Conservation (phyloP, 2,329 filamentous ascomycete species). For the Alternaria brassicicola region DNA sequence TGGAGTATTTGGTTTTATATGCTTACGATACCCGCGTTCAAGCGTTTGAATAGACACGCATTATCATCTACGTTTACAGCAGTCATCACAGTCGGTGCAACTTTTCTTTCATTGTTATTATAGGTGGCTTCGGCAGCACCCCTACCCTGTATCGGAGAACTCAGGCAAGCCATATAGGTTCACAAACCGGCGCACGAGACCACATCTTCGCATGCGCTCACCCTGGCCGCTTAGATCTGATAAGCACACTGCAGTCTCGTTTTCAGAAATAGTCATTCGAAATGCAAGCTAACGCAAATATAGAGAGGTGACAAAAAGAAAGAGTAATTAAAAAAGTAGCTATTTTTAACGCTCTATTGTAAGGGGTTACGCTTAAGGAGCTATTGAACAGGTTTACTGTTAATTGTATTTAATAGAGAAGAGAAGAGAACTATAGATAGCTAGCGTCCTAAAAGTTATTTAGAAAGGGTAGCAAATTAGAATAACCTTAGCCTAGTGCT, state of each 20-base stretch:
- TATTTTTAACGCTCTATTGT: no score
- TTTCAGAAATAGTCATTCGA: background rate
- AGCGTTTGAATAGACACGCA: constrained; percentile 5
- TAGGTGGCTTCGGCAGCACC: background rate
- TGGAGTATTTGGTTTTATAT: constrained; percentile 17
- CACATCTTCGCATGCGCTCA: background rate
- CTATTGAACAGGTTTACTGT: no score
- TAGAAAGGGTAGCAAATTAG: no score
- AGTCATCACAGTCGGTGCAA: background rate
- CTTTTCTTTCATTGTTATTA: background rate
- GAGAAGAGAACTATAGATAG: no score
- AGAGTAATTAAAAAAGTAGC: no score
- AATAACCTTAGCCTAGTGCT: no score
- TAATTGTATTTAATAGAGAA: no score
- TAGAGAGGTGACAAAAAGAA: no score
- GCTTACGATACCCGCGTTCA: constrained; percentile 28
- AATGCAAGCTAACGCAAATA: background rate
- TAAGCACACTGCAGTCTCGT: background rate
- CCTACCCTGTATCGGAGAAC: background rate
- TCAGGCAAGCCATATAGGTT: background rate
- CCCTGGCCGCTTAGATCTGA: background rate
- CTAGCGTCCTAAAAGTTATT: no score
- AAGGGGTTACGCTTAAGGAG: no score
- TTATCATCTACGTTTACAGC: background rate
- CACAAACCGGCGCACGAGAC: background rate